Evolutionary conservation across 352 stramenopile species (phyloP).

Genomic region (Phytophthora gonapodyides): DNA sequence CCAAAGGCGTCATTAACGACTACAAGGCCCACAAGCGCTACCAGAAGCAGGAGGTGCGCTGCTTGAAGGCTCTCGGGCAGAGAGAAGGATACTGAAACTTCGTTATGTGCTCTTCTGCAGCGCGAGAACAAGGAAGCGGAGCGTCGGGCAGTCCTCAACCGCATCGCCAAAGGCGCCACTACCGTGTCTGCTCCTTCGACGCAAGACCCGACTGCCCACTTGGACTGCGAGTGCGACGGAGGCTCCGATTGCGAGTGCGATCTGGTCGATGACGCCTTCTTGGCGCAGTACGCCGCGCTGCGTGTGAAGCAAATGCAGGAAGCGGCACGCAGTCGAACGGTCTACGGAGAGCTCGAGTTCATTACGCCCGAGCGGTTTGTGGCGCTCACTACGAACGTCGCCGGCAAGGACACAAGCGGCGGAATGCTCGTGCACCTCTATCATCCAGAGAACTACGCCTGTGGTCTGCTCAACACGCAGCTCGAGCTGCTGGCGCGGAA

Average conservation of each 20-base stretch:
- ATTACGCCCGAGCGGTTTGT: constrained; percentile 67
- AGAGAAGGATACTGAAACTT: background rate
- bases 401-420: constrained; percentile 13
- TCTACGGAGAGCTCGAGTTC: constrained; percentile 63
- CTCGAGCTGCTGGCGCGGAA: constrained; percentile 57
- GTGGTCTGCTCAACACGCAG: constrained; percentile 67
- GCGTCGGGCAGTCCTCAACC: constrained; percentile 50
- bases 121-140: constrained; percentile 53
- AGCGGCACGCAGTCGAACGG: constrained; percentile 32
- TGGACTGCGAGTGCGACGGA: constrained; percentile 49
- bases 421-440: constrained; percentile 68
- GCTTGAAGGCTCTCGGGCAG: background rate
- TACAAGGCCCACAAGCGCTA: constrained; percentile 79
- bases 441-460: constrained; percentile 76
- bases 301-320: constrained; percentile 72
- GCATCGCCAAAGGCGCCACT: constrained; percentile 64
- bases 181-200: constrained; percentile 17
- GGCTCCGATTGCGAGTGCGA: constrained; percentile 21
- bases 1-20: constrained; percentile 84
- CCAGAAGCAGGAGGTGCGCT: constrained; percentile 58
- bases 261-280: constrained; percentile 58
- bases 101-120: constrained; percentile 24
- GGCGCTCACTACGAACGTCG: constrained; percentile 33
- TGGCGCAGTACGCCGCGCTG: constrained; percentile 63
- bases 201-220: constrained; percentile 9